Evolutionary conservation across 768 basidiomycete species (phyloP).

Genomic region (Hericium rajendrae): DNA sequence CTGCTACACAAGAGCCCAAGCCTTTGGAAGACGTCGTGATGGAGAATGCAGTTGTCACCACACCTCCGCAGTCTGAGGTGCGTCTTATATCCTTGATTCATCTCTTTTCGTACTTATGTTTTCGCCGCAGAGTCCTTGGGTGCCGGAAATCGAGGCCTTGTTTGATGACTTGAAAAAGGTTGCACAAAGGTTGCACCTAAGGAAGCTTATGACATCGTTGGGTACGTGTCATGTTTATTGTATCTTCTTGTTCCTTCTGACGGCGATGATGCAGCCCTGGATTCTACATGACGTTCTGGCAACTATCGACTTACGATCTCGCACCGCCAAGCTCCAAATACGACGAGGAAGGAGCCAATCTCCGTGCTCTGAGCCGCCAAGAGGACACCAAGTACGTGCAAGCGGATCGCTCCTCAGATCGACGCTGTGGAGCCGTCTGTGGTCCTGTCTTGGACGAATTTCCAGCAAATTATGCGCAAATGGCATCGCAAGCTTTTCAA

Average conservation of each 20-base stretch:
- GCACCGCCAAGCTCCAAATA: no score
- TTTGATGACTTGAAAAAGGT: constrained; percentile 75
- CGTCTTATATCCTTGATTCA: constrained; percentile 1
- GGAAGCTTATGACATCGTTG: constrained; percentile 56
- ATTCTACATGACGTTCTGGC: no score
- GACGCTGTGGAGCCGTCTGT: constrained; percentile 37
- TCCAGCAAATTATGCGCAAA: constrained; percentile 65
- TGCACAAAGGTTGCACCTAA: constrained; percentile 57
- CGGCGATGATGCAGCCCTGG: no score
- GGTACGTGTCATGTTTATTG: constrained; percentile 38
- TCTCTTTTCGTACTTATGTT: no score
- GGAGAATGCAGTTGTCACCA: constrained; percentile 16
- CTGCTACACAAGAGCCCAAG: no score
- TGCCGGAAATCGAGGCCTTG: constrained; percentile 58
- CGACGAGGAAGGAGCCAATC: no score
- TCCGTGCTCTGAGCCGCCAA: no score
- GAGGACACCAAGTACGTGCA: constrained; percentile 39
- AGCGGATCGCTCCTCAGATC: constrained; percentile 64
- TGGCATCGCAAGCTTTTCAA: no score
- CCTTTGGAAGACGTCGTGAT: no score
- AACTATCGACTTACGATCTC: no score
- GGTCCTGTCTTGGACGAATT: constrained; percentile 59
- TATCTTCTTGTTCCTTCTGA: no score
- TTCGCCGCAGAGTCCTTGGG: constrained; percentile 59
- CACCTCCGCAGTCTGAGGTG: constrained; percentile 29